Evolutionary conservation across 1,139 yeast genomes (phyloP).

Genomic region (Ashbya aceris): DNA sequence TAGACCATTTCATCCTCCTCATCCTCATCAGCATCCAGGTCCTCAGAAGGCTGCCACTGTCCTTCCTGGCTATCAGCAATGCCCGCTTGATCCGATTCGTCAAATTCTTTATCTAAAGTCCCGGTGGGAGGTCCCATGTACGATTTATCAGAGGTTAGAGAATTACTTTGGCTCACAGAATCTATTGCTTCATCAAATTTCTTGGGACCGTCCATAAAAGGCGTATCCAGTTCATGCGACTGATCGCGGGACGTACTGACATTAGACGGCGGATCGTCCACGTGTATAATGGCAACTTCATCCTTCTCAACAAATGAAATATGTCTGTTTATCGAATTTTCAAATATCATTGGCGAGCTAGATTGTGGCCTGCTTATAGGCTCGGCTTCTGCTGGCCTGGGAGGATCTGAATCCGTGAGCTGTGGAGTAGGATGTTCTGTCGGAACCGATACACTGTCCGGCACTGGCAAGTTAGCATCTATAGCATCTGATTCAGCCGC

Average conservation of each 20-base stretch:
- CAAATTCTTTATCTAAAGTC: too few species aligned
- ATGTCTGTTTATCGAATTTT: conserved; percentile 10
- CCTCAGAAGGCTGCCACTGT: too few species aligned
- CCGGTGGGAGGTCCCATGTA: too few species aligned
- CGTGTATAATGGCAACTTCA: conserved; percentile 13
- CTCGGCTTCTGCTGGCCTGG: not conserved
- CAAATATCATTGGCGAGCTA: not conserved
- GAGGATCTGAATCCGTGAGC: not conserved
- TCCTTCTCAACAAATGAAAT: conserved; percentile 17
- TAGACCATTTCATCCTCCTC: conserved; percentile 27
- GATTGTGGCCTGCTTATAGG: not conserved
- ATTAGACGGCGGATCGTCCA: conserved; percentile 10
- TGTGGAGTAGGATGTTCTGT: not conserved
- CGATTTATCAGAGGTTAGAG: too few species aligned
- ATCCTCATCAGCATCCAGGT: not conserved
- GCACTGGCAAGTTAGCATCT: not conserved
- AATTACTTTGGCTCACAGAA: too few species aligned
- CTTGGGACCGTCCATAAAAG: too few species aligned
- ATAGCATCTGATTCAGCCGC: not conserved
- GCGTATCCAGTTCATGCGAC: too few species aligned
- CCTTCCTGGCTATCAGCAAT: too few species aligned
- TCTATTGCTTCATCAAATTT: not conserved
- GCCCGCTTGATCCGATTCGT: too few species aligned
- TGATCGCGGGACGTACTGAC: not conserved
- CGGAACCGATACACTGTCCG: not conserved